Base-by-base conservation (phyloP, 305 asterid genomes). In the Fraxinus angustifolia region DNA sequence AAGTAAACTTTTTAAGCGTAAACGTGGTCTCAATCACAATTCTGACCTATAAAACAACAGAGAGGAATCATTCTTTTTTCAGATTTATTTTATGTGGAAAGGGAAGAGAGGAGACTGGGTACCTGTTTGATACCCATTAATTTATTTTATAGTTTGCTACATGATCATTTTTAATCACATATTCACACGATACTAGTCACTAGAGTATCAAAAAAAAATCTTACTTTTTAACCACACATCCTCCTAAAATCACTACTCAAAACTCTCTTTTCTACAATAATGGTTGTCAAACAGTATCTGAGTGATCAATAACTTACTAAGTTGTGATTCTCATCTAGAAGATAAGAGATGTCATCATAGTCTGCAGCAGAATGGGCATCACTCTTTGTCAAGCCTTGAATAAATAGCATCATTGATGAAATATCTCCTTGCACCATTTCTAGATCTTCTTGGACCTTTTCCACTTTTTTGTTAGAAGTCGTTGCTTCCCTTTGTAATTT, bases 401-500 rank as follows among this genome's bases (percentile, higher is more conserved):
- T 86, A 50, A 90, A 82, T 83, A 85, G 73, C 93, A 94, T 88
- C 84, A 89, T 89, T 79, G 91, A 83, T 72, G 95, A 86, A 45
- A 92, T 85, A 80, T 93, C 97, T 80, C 87, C 96, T 85, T 88
- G 88, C 83, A 84, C 85, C 80, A 77, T 85, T 56, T 92, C 90
- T 65, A 94, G 90, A 82, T 93, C 93, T 84, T 87, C 89, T 88
- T 91, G 93, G 70, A 94, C 97, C 88, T 82, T 90, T 87, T 90
- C 97, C 84, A 85, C 97, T 75, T 91, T 90, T 79, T 90, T 84
- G 83, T 87, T 91, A 78, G 98, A 90, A 74, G 92, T 91, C 83
- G 70, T 90, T 38, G 92, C 90, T 85, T 94, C 97, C 98, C 97
- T 91, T 80, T 91, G 93, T 87, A 96, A 86, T 84, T 90, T 96